Conservation (phyloP, 2,329 filamentous ascomycete genomes). For the Fusarium fracticaudum region DNA sequence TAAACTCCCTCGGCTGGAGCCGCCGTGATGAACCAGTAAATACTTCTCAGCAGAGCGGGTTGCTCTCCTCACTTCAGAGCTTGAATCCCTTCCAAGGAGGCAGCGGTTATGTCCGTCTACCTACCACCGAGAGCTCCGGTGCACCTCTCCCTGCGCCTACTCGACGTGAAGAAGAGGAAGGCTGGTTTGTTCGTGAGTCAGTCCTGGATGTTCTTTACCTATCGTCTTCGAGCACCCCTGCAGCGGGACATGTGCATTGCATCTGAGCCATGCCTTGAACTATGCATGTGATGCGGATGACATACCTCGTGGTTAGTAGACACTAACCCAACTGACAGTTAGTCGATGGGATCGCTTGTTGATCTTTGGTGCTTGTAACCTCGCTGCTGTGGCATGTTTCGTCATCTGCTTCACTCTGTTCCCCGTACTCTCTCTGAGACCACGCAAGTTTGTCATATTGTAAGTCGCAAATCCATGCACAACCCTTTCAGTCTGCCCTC, state of each 20-base stretch:
- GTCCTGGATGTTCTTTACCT: conserved; percentile 36
- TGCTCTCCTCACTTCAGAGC: conserved; percentile 83
- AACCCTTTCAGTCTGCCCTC: not conserved
- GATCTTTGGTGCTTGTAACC: conserved; percentile 90
- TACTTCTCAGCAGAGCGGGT: conserved; percentile 73
- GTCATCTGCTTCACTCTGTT: conserved; percentile 91
- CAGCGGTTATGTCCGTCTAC: conserved; percentile 89
- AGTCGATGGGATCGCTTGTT: conserved; percentile 96
- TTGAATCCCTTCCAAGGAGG: conserved; percentile 84
- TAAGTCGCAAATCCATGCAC: conserved; percentile 66
- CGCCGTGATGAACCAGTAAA: conserved; percentile 82
- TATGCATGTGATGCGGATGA: conserved; percentile 55
- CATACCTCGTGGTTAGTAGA: conserved; percentile 54
- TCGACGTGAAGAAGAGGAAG: conserved; percentile 92
- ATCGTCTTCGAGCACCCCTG: conserved; percentile 51
- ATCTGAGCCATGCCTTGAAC: conserved; percentile 48
- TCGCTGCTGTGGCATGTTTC: conserved; percentile 91
- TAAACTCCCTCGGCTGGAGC: conserved; percentile 95
- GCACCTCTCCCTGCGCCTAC: conserved; percentile 86
- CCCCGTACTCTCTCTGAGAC: conserved; percentile 80
- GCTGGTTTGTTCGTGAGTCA: conserved; percentile 91
- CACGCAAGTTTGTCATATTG: conserved; percentile 96
- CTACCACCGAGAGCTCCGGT: conserved; percentile 82
- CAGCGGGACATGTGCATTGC: conserved; percentile 58
- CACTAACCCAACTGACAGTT: conserved; percentile 68